Percentiles rank a stretch among this genome's conserved stretches.
Conservation (phyloP, 192 early-diverging fungal genomes). For the Endogone sp. region DNA sequence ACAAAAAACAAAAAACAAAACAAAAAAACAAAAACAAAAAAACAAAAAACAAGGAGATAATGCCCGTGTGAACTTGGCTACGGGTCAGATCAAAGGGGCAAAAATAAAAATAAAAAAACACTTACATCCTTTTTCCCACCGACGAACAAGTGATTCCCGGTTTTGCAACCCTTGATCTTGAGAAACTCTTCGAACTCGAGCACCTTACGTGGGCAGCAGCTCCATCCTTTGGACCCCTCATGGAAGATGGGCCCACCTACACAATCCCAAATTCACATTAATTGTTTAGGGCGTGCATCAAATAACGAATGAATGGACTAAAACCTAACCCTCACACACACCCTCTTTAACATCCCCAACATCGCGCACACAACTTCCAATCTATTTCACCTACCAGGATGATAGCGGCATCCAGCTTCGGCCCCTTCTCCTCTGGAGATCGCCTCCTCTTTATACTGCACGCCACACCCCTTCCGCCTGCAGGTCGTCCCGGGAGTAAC, state of each 20-base stretch:
- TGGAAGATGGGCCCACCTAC: conserved; percentile 83
- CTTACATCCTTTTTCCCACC: conserved; percentile 35
- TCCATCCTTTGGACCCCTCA: conserved; percentile 97
- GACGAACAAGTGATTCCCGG: conserved; percentile 90
- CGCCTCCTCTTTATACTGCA: conserved; percentile 57
- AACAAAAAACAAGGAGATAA: neutral
- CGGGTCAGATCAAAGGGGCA: conserved; percentile 7
- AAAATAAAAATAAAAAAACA: too few relatives aligned
- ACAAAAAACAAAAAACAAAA: neutral
- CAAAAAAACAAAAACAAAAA: neutral
- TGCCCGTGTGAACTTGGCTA: neutral
- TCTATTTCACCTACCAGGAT: conserved; percentile 46
- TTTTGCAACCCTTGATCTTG: conserved; percentile 89
- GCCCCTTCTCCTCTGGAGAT: conserved; percentile 41
- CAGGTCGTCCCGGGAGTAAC: conserved; percentile 75
- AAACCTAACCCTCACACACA: neutral
- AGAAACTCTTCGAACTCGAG: conserved; percentile 99
- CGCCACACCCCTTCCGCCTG: conserved; percentile 78
- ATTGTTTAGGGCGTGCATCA: neutral
- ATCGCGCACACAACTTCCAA: neutral
- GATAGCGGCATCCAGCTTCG: conserved; percentile 73
- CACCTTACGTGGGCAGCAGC: conserved; percentile 91
- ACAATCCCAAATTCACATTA: neutral
- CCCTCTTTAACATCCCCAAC: neutral
- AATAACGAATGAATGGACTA: too few relatives aligned